Conservation (phyloP, 139 green algal species). For the Zygnema cylindricum region DNA sequence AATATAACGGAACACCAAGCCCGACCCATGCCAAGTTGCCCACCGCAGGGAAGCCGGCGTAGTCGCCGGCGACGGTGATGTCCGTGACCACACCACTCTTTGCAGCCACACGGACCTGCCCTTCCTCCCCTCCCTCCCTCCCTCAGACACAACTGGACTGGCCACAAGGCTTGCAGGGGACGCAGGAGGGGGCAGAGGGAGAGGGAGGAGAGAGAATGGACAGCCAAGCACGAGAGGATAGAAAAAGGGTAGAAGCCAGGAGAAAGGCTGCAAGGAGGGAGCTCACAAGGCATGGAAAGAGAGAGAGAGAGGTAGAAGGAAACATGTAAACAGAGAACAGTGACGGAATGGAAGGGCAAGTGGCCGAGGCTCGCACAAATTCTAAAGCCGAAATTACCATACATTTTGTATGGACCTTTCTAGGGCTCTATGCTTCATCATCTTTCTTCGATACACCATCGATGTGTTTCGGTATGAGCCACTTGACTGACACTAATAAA, state of each 20-base stretch:
- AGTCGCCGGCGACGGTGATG: slow-evolving; percentile 53
- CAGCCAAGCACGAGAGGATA: background rate
- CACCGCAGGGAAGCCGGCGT: slow-evolving; percentile 59
- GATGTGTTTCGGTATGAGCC: too few species aligned
- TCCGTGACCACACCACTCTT: slow-evolving; percentile 59
- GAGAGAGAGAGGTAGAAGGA: background rate
- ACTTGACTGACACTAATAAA: too few species aligned
- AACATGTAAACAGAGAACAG: too few species aligned
- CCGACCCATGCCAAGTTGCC: too few species aligned
- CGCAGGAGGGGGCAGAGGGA: background rate
- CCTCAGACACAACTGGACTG: too few species aligned
- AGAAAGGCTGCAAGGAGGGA: background rate
- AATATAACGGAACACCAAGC: slow-evolving; percentile 11
- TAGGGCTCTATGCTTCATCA: too few species aligned
- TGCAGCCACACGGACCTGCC: slow-evolving; percentile 59
- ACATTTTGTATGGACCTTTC: too few species aligned
- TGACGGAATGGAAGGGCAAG: too few species aligned
- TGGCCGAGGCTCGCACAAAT: too few species aligned
- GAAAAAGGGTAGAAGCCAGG: background rate
- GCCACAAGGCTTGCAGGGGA: too few species aligned
- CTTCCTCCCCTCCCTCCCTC: background rate
- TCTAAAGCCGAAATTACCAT: too few species aligned
- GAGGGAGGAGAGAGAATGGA: background rate
- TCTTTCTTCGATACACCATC: too few species aligned
- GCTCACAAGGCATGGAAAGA: background rate